phyloP scores from a whole-genome alignment of 768 basidiomycete genomes.

The Trametes cinnabarina region DNA sequence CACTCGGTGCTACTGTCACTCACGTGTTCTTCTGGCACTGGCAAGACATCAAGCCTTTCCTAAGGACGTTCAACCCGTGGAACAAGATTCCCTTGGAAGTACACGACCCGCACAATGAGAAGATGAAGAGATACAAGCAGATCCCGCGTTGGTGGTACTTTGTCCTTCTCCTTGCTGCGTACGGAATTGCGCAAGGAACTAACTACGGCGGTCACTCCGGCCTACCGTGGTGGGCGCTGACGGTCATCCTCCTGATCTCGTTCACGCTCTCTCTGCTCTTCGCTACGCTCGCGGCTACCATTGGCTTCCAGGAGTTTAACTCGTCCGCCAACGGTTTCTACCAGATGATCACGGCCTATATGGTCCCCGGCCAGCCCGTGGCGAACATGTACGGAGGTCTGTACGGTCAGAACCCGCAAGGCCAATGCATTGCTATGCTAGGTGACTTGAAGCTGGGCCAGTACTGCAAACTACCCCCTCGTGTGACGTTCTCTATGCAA shows the following conservation, averaged over 20 bases:
- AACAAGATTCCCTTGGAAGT: constrained; percentile 28
- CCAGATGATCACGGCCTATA: constrained; percentile 30
- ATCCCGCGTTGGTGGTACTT: constrained; percentile 56
- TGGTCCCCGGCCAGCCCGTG: constrained; percentile 30
- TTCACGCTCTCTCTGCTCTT: constrained; percentile 53
- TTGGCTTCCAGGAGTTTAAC: constrained; percentile 29
- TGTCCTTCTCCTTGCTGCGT: constrained; percentile 40
- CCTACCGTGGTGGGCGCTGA: constrained; percentile 53
- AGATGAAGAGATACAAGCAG: constrained; percentile 49
- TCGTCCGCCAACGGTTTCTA: constrained; percentile 32
- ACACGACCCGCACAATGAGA: constrained; percentile 48
- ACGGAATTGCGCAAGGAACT: constrained; percentile 48
- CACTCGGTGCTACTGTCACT: constrained; percentile 33
- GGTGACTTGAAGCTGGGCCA: constrained; percentile 60
- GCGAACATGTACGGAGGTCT: constrained; percentile 43
- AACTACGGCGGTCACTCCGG: constrained; percentile 51
- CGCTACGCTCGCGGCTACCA: constrained; percentile 45
- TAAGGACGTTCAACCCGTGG: constrained; percentile 35
- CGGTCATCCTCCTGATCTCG: constrained; percentile 53
- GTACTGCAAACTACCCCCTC: constrained; percentile 61
- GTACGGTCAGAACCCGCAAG: constrained; percentile 34
- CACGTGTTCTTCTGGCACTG: constrained; percentile 39
- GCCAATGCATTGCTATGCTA: constrained; percentile 50
- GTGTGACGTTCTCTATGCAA: constrained; percentile 48
- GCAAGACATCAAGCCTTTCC: constrained; percentile 35